Evolutionary conservation across 345 rosid species (phyloP).

Genomic region (Raphanus sativus): DNA sequence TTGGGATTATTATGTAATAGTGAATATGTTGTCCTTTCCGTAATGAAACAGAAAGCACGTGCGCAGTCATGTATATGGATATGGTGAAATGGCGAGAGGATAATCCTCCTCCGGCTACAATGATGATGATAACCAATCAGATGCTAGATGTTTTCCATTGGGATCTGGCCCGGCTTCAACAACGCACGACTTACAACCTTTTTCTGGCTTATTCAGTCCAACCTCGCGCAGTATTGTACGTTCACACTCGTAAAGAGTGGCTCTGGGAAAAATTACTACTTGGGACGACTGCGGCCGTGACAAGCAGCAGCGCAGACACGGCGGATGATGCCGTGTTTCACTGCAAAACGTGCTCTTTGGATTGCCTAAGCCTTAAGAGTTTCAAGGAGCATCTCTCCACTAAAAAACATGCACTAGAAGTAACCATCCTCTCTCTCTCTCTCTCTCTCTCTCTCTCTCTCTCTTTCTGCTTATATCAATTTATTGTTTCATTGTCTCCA

Average conservation of each 20-base stretch:
- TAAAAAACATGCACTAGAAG: not conserved
- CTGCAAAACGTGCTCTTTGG: not conserved
- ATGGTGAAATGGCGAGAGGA: not conserved
- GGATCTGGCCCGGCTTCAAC: no score
- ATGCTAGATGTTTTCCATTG: no score
- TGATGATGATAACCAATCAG: no score
- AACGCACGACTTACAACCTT: no score
- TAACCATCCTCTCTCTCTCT: conserved; percentile 11
- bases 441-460: not conserved
- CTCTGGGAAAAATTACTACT: not conserved
- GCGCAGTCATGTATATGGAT: not conserved
- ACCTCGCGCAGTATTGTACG: no score
- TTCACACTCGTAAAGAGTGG: not conserved
- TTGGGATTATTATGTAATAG: no score
- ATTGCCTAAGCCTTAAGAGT: not conserved
- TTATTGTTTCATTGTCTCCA: not conserved
- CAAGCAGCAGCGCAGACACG: not conserved
- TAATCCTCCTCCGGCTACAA: no score
- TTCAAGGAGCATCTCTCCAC: not conserved
- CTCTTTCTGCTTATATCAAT: not conserved
- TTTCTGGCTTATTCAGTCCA: not conserved
- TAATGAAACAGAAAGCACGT: not conserved
- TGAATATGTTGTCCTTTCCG: not conserved
- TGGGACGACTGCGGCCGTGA: not conserved
- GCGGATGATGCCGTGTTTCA: not conserved